Base-by-base conservation (phyloP, 2,329 filamentous ascomycete genomes). In the Acarospora socialis region DNA sequence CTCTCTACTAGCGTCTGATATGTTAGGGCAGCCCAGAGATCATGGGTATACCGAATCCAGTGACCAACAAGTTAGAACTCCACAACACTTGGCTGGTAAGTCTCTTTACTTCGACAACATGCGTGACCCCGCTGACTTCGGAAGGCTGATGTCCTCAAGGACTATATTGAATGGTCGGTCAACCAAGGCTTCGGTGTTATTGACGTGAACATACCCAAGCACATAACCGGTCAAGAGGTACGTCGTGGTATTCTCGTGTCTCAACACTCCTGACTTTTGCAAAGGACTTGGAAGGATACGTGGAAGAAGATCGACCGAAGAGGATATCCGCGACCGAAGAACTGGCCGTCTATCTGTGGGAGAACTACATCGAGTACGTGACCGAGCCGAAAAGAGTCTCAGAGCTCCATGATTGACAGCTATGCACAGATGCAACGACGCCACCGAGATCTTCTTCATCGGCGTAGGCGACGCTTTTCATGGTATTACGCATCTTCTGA, bases 51-150 rank as follows among this genome's bases (percentile, higher is more conserved):
- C 68, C 75, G 7, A 70, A 83, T 51, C 63, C 68, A 1, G 55
- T 77, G n/a, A 79, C 81, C 32, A 80, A 80, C 33, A 71, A 67
- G 21, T 56, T 92, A 4, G 80, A 90, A 43, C 59, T 80, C 2
- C 84, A 94, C 47, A 93, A 94, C 48, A 73, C 79, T 4, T 93
- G 81, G 72, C 64, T 94, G 47, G 86, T 92, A 66, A 57, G 81
- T 65, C 7, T 12, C 18, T 30, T 18, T 26, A 30, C 19, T 30
- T 36, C 41, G 41, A 40, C 29, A 42, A 19, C 4, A 10, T 7
- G 14, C 7, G 4, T 24, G 24, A 29, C n/a, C 10, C 14, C 33
- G 14, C 33, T 34, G 34, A 36, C 34, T 12, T 32, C 19, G 13
- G 25, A 57, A 93, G 84, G 73, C 81, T 59, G 86, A 95, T 64